Conservation (phyloP, 169 alveolate species). For the Plasmodium vinckei region DNA sequence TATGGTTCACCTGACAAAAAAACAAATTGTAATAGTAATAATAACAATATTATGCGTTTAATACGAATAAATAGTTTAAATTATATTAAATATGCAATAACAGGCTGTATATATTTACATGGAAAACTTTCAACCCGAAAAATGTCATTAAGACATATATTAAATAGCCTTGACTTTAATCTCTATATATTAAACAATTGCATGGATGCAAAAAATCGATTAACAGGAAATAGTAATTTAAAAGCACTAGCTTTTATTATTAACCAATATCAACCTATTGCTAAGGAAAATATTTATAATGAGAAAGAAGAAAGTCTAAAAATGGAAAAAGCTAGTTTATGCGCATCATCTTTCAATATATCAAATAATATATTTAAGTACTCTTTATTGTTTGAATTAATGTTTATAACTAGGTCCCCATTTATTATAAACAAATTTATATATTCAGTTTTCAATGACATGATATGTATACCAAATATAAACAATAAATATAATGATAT, state of each 20-base stretch:
- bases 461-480: slow-evolving; percentile 54
- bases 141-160: slow-evolving; percentile 41
- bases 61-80: slow-evolving; percentile 13
- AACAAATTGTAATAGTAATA: neutral
- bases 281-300: slow-evolving; percentile 44
- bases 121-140: slow-evolving; percentile 30
- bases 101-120: slow-evolving; percentile 57
- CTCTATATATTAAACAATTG: slow-evolving; percentile 24
- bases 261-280: slow-evolving; percentile 41
- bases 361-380: slow-evolving; percentile 42
- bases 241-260: slow-evolving; percentile 1
- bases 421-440: slow-evolving; percentile 57
- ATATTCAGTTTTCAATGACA: slow-evolving; percentile 69
- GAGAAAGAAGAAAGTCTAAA: slow-evolving; percentile 61
- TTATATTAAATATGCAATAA: slow-evolving; percentile 60
- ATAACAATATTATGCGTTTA: neutral
- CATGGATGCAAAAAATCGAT: slow-evolving; percentile 1
- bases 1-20: neutral
- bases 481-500: slow-evolving; percentile 26
- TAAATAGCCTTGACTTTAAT: slow-evolving; percentile 45
- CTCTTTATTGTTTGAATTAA: slow-evolving; percentile 50
- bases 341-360: slow-evolving; percentile 29
- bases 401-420: slow-evolving; percentile 72
- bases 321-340: slow-evolving; percentile 57
- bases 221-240: slow-evolving; percentile 2